Evolutionary conservation across 116 monocot species (phyloP).

Genomic region (Iris pallida): DNA sequence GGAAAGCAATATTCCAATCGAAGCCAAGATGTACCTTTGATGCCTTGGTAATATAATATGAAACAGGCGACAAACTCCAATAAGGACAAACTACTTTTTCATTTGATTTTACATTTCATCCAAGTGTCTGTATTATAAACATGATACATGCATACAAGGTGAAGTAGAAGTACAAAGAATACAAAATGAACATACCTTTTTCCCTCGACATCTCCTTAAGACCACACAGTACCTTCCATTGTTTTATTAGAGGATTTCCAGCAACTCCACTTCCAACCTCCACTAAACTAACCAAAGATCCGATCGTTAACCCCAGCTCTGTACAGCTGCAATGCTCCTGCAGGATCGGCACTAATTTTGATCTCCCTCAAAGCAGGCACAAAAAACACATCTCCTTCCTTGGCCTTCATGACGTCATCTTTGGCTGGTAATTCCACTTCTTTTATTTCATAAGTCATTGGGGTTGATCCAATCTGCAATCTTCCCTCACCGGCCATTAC

Average conservation of each 20-base stretch:
- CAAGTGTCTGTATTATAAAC: neutral
- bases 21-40: too few species aligned
- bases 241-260: neutral
- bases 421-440: neutral
- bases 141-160: neutral
- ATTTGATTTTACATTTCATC: neutral
- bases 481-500: constrained; percentile 56
- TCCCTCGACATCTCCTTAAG: neutral
- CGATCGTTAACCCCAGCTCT: constrained; percentile 78
- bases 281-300: constrained; percentile 25
- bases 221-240: neutral
- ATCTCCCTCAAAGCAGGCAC: constrained; percentile 53
- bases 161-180: neutral
- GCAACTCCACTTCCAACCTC: neutral
- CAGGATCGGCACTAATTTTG: constrained; percentile 24
- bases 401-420: constrained; percentile 13
- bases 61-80: too few species aligned
- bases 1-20: too few species aligned
- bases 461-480: constrained; percentile 16
- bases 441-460: too few species aligned
- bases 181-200: neutral
- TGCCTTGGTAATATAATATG: too few species aligned
- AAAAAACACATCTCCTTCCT: constrained; percentile 68
- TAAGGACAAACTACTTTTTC: neutral
- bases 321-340: constrained; percentile 43